Evolutionary conservation across 2,329 filamentous ascomycete species (phyloP), one percentile per base, ranked within the genome.

Genomic region (Sordariomycetes sp.): DNA sequence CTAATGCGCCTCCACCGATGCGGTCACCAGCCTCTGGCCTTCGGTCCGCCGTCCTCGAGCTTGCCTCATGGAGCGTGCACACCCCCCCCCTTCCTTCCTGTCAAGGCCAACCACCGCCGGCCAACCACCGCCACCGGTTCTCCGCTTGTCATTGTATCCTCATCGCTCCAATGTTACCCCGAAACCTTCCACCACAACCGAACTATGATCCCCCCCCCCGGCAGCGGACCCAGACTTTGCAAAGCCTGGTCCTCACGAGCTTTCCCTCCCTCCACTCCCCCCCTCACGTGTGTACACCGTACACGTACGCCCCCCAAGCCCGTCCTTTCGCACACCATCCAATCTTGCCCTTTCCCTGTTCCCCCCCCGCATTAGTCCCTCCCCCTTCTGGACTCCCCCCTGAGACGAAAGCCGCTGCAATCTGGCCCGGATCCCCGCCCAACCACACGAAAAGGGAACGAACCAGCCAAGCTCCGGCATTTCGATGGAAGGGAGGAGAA

Each of bases 101-200:
- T 12, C 25, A 25, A n/a, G 32, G 28, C 54, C 54, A 55, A 55
- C 54, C 54, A 55, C n/a, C 54, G 35, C 24, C 37, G 32, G 28
- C 54, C 54, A 55, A 55, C 54, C 54, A 55, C n/a, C 54, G 35
- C 24, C 37, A 28, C 35, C 54, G 5, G 54, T 32, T 55, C 35
- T 48, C 55, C 55, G 43, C 20, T 32, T 22, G 28, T 51, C 43
- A 28, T 40, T 57, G 51, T 57, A 57, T 50, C 40, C 40, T 25
- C 25, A 51, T 22, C 55, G 22, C 4, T 6, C 40, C 51, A 57
- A 34, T 57, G 43, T 25, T 22, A 50, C 55, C 11, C 18, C 28
- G 55, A 7, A n/a, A 24, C 54, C 54, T n/a, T 37, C 37, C 37
- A 50, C 14, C 10, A 4, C 34, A 22, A 24, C 18, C 18, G 55